Conservation (phyloP, 2,329 filamentous ascomycete genomes). For the Leptodontidium sp. region DNA sequence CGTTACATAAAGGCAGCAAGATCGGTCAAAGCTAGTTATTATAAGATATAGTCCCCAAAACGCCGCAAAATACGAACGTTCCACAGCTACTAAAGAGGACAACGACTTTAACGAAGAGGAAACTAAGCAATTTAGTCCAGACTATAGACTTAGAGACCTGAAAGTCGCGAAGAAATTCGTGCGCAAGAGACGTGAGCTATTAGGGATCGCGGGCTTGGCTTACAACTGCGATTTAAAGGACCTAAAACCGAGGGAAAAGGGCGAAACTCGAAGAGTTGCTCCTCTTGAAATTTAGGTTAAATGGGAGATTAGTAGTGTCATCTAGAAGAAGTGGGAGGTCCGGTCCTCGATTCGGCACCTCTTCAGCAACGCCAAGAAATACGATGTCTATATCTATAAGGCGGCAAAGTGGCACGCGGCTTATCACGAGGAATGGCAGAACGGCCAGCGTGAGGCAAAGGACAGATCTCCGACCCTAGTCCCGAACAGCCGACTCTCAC, state of each 20-base stretch:
- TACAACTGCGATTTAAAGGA: conserved; percentile 1
- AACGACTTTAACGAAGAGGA: not conserved
- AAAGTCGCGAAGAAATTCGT: no score
- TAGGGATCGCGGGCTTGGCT: not conserved
- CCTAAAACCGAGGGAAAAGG: conserved; percentile 3
- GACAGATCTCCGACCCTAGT: not conserved
- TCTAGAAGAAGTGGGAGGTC: not conserved
- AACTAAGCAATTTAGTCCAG: not conserved
- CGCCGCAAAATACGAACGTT: conserved; percentile 12
- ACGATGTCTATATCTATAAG: conserved; percentile 3
- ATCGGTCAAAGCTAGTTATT: conserved; percentile 10
- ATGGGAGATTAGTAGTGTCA: no score
- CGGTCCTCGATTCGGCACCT: conserved; percentile 1
- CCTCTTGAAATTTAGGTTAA: no score
- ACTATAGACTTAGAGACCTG: not conserved
- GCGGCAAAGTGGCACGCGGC: not conserved
- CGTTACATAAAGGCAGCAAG: not conserved
- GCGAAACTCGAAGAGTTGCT: conserved; percentile 6
- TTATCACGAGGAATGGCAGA: not conserved
- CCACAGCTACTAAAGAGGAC: not conserved
- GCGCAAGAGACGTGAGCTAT: conserved; percentile 1
- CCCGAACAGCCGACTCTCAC: not conserved
- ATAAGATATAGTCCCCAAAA: conserved; percentile 4
- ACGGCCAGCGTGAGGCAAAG: conserved; percentile 3
- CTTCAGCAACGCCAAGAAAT: not conserved